Evolutionary conservation across 495 filamentous ascomycete genomes (phyloP).

Genomic region (Podospora appendiculata): DNA sequence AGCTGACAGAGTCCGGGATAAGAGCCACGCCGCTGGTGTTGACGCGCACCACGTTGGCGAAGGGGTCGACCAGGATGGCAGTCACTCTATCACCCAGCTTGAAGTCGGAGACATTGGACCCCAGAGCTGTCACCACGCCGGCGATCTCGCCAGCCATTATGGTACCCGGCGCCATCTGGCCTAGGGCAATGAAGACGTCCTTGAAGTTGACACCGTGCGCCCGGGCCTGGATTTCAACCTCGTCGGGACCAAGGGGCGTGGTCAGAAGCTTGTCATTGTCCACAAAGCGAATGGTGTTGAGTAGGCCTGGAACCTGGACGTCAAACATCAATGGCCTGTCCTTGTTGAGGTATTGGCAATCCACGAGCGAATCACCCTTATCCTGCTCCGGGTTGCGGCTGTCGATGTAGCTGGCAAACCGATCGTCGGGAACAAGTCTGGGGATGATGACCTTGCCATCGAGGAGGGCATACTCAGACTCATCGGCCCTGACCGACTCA

Average conservation of each 20-base stretch:
- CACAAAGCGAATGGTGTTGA: slow-evolving; percentile 14
- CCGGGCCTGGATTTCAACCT: slow-evolving; percentile 8
- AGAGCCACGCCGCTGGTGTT: not conserved
- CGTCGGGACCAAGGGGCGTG: slow-evolving; percentile 9
- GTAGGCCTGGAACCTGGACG: slow-evolving; percentile 6
- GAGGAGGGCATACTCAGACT: not conserved
- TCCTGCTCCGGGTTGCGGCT: not conserved
- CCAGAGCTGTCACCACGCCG: slow-evolving; percentile 41
- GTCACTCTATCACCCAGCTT: slow-evolving; percentile 36
- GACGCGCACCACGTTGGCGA: not conserved
- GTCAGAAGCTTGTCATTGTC: slow-evolving; percentile 3
- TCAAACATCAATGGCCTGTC: not conserved
- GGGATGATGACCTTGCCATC: not conserved
- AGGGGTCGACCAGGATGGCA: not conserved
- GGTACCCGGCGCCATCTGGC: slow-evolving; percentile 14
- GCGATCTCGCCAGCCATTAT: slow-evolving; percentile 31
- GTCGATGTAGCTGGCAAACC: not conserved
- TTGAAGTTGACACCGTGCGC: slow-evolving; percentile 26
- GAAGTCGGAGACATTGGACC: slow-evolving; percentile 32
- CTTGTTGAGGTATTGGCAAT: not conserved
- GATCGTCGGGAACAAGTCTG: not conserved
- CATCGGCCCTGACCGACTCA: not conserved
- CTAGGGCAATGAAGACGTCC: slow-evolving; percentile 20
- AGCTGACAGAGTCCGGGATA: slow-evolving; percentile 19
- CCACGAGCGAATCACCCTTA: not conserved